A percentile compares a stretch with the other conserved stretches of the same genome.
Conservation (phyloP, 2,329 filamentous ascomycete species). For the Calonectria pauciramosa region DNA sequence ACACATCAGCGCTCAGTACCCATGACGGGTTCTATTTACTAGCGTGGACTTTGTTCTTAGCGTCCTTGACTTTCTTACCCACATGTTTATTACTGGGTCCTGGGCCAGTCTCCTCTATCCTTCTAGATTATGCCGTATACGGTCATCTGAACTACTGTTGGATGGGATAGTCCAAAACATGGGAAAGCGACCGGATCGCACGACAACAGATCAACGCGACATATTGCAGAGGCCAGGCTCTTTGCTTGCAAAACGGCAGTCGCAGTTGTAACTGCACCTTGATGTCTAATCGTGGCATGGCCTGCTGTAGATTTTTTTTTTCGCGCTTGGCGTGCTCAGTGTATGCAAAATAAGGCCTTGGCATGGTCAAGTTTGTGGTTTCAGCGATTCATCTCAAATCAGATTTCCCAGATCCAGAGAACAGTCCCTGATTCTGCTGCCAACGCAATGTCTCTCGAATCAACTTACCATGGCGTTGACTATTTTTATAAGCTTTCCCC, state of each 20-base stretch:
- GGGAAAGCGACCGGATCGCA: not conserved
- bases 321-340: not conserved
- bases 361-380: not conserved
- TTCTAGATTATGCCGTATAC: not conserved
- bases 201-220: not conserved
- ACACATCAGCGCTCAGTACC: not conserved
- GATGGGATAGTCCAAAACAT: not conserved
- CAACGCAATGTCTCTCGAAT: not conserved
- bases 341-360: not conserved
- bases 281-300: not conserved
- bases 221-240: not conserved
- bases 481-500: not conserved
- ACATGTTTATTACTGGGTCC: not conserved
- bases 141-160: not conserved
- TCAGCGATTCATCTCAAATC: not conserved
- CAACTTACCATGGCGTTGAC: not conserved
- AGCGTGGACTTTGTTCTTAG: not conserved
- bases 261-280: not conserved
- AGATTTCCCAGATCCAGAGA: not conserved
- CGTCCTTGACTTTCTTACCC: not conserved
- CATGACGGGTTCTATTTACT: not conserved
- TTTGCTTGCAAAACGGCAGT: not conserved
- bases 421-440: not conserved
- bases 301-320: not conserved
- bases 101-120: not conserved